A percentile compares a stretch with the other conserved stretches of the same genome.
Evolutionary conservation across 352 stramenopile genomes (phyloP).

Genomic region (Phytophthora fragariae): DNA sequence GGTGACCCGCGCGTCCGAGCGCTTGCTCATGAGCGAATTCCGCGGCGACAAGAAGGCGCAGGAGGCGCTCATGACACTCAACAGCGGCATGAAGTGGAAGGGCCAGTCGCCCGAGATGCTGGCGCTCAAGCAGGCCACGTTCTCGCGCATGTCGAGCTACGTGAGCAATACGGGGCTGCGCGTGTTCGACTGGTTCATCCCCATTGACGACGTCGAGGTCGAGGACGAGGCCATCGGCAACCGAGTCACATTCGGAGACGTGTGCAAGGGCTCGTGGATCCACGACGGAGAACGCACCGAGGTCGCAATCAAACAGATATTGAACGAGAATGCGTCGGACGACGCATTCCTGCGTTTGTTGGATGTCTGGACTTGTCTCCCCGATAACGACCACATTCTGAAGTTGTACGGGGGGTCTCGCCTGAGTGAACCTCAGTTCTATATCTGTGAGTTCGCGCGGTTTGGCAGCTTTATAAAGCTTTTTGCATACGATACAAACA

Average conservation of each 20-base stretch:
- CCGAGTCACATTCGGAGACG: constrained; percentile 18
- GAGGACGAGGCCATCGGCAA: constrained; percentile 11
- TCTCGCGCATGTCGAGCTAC: neutral
- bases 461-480: too few relatives aligned
- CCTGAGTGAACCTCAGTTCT: constrained; percentile 21
- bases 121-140: constrained; percentile 22
- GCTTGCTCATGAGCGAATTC: constrained; percentile 23
- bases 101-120: constrained; percentile 10
- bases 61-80: constrained; percentile 28
- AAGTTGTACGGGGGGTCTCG: constrained; percentile 44
- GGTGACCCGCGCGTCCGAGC: neutral
- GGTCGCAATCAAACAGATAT: too few relatives aligned
- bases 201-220: constrained; percentile 28
- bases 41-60: constrained; percentile 2
- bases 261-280: constrained; percentile 22
- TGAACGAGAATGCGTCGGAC: too few relatives aligned
- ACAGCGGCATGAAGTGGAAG: constrained; percentile 11
- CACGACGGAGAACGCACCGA: constrained; percentile 19
- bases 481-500: too few relatives aligned
- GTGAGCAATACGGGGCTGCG: neutral
- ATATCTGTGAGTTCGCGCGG: too few relatives aligned
- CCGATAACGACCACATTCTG: constrained; percentile 39
- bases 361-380: constrained; percentile 34
- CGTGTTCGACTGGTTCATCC: constrained; percentile 33
- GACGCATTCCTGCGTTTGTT: constrained; percentile 31